These are phyloP conservation scores for Chalaropsis ovoidea DNA, from an alignment of 2,329 filamentous ascomycete species.

Conservation along the genomic window DNA sequence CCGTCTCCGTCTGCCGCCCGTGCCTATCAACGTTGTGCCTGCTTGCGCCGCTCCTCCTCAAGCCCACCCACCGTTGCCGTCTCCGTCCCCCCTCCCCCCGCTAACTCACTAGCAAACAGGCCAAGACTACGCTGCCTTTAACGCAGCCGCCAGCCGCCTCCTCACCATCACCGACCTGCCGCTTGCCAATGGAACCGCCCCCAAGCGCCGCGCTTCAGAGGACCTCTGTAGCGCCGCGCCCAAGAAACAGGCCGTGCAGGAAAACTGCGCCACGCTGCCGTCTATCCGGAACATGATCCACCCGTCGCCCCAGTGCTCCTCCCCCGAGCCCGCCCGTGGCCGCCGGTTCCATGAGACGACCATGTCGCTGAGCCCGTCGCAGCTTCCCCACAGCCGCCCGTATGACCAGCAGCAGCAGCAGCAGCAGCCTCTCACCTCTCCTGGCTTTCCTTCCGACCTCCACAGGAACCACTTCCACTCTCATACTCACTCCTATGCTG, in stretches of 20 bases:
- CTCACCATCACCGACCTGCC: neutral
- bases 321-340: neutral
- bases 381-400: neutral
- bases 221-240: neutral
- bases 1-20: neutral
- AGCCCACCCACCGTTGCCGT: neutral
- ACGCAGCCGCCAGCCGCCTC: neutral
- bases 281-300: neutral
- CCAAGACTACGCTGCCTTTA: neutral
- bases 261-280: neutral
- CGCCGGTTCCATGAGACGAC: neutral
- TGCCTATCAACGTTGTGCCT: neutral
- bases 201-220: conserved; percentile 1
- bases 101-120: neutral
- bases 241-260: neutral
- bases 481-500: neutral
- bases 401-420: neutral
- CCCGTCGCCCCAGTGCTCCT: neutral
- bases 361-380: neutral
- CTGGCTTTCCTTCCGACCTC: neutral
- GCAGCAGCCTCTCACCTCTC: neutral
- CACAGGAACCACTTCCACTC: neutral
- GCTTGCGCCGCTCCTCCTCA: neutral
- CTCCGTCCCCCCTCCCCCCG: neutral
- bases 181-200: neutral